A percentile compares a stretch with the other conserved stretches of the same genome.
Conservation (phyloP, 2,329 filamentous ascomycete species). For the Trichoderma sp. region DNA sequence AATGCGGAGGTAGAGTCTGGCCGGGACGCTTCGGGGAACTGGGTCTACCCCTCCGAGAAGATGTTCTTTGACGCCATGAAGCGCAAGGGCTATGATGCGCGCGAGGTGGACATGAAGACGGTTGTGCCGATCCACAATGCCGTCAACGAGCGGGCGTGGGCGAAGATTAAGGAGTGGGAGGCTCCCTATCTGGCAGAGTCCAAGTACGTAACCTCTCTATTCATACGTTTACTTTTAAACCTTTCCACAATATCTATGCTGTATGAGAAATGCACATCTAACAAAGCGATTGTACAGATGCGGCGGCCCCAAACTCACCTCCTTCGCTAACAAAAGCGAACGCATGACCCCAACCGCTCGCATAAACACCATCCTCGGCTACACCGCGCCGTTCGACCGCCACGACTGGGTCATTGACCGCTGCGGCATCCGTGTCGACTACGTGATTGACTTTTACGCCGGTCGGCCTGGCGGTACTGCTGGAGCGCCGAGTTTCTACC, state of each 20-base stretch:
- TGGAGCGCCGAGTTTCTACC: slow-evolving; percentile 62
- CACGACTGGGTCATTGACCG: slow-evolving; percentile 98
- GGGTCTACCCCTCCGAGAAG: slow-evolving; percentile 95
- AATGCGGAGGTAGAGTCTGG: slow-evolving; percentile 82
- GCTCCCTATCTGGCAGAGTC: slow-evolving; percentile 62
- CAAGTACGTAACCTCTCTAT: slow-evolving; percentile 49
- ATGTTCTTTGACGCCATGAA: slow-evolving; percentile 99
- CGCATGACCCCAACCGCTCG: slow-evolving; percentile 80
- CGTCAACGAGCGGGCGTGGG: slow-evolving; percentile 95
- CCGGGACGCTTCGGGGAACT: slow-evolving; percentile 76
- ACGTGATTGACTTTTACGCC: slow-evolving; percentile 97
- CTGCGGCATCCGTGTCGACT: slow-evolving; percentile 83
- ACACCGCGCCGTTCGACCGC: slow-evolving; percentile 87
- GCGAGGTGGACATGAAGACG: slow-evolving; percentile 77
- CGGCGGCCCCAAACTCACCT: slow-evolving; percentile 80
- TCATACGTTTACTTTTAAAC: neutral
- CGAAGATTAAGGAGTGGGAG: slow-evolving; percentile 90
- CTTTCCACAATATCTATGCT: no score
- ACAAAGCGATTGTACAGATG: slow-evolving; percentile 43
- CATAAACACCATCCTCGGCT: slow-evolving; percentile 83
- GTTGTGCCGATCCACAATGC: slow-evolving; percentile 98
- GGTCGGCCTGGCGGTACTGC: slow-evolving; percentile 55
- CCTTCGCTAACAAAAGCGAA: slow-evolving; percentile 74
- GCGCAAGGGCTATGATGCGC: slow-evolving; percentile 79
- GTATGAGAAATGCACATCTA: no score